Percentiles rank a stretch among this genome's conserved stretches.
These are phyloP conservation scores for Debaryomycetaceae sp. DNA, from an alignment of 1,139 yeast species.

Conservation along the genomic window DNA sequence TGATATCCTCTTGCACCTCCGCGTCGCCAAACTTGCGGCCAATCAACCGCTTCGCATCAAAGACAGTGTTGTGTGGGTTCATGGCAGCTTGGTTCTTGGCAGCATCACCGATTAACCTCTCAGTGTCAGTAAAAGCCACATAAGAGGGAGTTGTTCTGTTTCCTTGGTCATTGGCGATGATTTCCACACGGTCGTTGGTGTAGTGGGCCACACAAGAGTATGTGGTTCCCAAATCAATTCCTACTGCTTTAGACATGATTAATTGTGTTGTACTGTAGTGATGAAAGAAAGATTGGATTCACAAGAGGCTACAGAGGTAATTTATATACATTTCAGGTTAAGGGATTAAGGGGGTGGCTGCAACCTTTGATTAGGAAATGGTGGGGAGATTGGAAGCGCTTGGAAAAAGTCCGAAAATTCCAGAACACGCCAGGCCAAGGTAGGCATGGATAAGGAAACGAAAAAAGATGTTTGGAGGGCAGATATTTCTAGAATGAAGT, in stretches of 20 bases:
- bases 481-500: no score
- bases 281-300: slow-evolving; percentile 2
- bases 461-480: no score
- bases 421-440: neutral
- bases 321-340: slow-evolving; percentile 1
- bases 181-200: slow-evolving; percentile 65
- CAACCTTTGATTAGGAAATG: slow-evolving; percentile 4
- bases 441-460: no score
- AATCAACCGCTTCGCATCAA: slow-evolving; percentile 65
- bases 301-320: neutral
- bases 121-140: slow-evolving; percentile 45
- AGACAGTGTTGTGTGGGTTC: slow-evolving; percentile 52
- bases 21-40: slow-evolving; percentile 60
- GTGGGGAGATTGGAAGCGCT: slow-evolving; percentile 4
- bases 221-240: slow-evolving; percentile 80
- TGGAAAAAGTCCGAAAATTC: slow-evolving; percentile 3
- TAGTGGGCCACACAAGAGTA: slow-evolving; percentile 78
- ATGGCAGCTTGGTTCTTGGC: slow-evolving; percentile 59
- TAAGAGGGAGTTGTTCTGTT: slow-evolving; percentile 10
- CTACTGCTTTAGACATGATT: slow-evolving; percentile 62
- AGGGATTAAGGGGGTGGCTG: slow-evolving; percentile 5
- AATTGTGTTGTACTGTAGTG: neutral
- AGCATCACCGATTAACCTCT: slow-evolving; percentile 55
- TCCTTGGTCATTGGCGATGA: slow-evolving; percentile 52
- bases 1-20: slow-evolving; percentile 53